Evolutionary conservation across 2,329 filamentous ascomycete species (phyloP), one percentile per base, ranked within the genome.

Genomic region (Colletotrichum cereale): DNA sequence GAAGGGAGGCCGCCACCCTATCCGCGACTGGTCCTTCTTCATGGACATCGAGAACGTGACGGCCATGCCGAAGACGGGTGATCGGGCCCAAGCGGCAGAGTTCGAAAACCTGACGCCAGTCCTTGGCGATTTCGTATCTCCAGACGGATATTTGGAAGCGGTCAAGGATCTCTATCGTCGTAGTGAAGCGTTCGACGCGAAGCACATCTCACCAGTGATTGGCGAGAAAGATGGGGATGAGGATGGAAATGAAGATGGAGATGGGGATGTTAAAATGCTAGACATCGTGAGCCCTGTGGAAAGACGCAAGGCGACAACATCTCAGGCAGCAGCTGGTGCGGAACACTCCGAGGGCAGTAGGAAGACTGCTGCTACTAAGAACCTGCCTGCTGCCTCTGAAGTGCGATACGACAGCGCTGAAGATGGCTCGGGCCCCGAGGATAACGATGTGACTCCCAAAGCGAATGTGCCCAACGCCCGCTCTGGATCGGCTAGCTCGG

Each of bases 21-120:
- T 83, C 3, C 69, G 76, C 0, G 82, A 84, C 29, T 79, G 76
- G 76, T 77, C 76, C 0, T 82, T 82, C 42, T 21, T 73, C 0
- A 74, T 77, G n/a, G 82, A 83, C 26, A 24, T 83, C 11, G 77
- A 75, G 21, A 77, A 70, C 3, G 71, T 75, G 0, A 76, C 75
- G 0, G 76, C 70, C 5, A 56, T 65, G 36, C 75, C 73, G 1
- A 81, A 81, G 72, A 31, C 57, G 2, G 56, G 14, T 8, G 16
- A 40, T 1, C 64, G 73, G 34, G 67, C 65, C 6, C 38, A 71
- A 0, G 67, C 63, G 11, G 73, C 76, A 16, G 61, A 76, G 34
- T 56, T 81, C 1, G 61, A 75, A 8, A 80, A 78, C 10, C 73
- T 82, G 1, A 64, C 18, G 3, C 58, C 69, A 14, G 47, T 72